These are phyloP conservation scores for Mycena filopes DNA, from an alignment of 768 basidiomycete species.

Conservation along the genomic window DNA sequence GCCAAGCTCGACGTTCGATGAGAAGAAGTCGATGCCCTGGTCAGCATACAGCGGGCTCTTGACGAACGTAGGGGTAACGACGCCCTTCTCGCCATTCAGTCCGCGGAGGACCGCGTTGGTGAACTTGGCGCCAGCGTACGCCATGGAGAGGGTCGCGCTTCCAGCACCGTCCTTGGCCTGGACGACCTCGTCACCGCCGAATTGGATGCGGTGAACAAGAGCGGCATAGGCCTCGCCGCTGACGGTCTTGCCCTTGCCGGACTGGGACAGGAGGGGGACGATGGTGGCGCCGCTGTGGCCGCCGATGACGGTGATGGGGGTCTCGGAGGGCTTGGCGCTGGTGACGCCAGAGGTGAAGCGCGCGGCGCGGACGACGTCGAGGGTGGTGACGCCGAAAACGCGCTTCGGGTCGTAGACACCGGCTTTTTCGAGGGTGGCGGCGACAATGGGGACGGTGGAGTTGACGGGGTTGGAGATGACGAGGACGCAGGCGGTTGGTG, in stretches of 20 bases:
- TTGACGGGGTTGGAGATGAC: constrained; percentile 99
- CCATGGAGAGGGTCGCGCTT: constrained; percentile 95
- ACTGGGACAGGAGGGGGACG: constrained; percentile 94
- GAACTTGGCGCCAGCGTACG: constrained; percentile 94
- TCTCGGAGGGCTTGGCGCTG: constrained; percentile 71
- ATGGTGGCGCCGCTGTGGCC: constrained; percentile 99
- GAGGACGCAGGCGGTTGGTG: constrained; percentile 92
- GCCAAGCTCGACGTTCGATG: constrained; percentile 92
- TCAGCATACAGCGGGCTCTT: constrained; percentile 86
- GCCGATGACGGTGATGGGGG: constrained; percentile 87
- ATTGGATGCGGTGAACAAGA: constrained; percentile 95
- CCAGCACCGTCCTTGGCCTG: constrained; percentile 97
- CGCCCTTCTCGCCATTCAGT: constrained; percentile 87
- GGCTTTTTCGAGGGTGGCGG: constrained; percentile 88
- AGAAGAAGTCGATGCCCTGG: constrained; percentile 95
- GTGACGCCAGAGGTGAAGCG: constrained; percentile 86
- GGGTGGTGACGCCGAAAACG: constrained; percentile 96
- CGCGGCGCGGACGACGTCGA: constrained; percentile 96
- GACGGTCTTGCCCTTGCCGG: constrained; percentile 72
- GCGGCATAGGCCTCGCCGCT: constrained; percentile 78
- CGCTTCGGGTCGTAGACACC: constrained; percentile 91
- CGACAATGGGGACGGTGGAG: constrained; percentile 97
- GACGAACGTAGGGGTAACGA: constrained; percentile 88
- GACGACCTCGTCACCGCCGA: constrained; percentile 98
- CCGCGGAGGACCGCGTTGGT: constrained; percentile 85